A percentile compares a stretch with the other conserved stretches of the same genome.
These are phyloP conservation scores for Phoma sp. DNA, from an alignment of 2,329 filamentous ascomycete genomes.

Conservation along the genomic window DNA sequence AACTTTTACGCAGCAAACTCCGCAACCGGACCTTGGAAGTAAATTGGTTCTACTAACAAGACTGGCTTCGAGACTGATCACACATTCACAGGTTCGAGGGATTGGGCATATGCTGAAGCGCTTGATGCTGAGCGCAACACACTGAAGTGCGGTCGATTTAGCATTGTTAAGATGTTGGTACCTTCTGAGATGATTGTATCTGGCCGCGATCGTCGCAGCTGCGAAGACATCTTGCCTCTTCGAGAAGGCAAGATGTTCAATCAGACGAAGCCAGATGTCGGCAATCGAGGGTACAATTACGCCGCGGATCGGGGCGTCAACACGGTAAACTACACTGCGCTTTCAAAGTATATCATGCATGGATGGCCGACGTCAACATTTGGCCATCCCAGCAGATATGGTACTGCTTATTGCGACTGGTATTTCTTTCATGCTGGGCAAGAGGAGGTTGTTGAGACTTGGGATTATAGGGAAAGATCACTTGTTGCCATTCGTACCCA, in stretches of 20 bases:
- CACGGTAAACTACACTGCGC: conserved; percentile 7
- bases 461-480: background rate
- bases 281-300: conserved; percentile 6
- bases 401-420: background rate
- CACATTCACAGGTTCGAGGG: conserved; percentile 1
- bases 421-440: conserved; percentile 5
- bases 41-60: conserved; percentile 2
- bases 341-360: background rate
- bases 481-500: background rate
- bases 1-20: conserved; percentile 33
- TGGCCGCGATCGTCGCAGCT: conserved; percentile 10
- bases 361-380: background rate
- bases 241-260: conserved; percentile 9
- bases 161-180: conserved; percentile 14
- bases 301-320: conserved; percentile 6
- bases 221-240: conserved; percentile 7
- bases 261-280: conserved; percentile 6
- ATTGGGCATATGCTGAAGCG: conserved; percentile 12
- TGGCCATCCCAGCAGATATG: background rate
- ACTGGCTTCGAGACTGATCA: conserved; percentile 9
- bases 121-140: conserved; percentile 4
- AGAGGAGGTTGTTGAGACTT: conserved; percentile 3
- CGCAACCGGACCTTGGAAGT: conserved; percentile 7
- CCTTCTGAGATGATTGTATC: conserved; percentile 6
- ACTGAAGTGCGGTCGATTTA: conserved; percentile 6